Conservation (phyloP, 139 green algal species). For the Parachlorella kessleri region DNA sequence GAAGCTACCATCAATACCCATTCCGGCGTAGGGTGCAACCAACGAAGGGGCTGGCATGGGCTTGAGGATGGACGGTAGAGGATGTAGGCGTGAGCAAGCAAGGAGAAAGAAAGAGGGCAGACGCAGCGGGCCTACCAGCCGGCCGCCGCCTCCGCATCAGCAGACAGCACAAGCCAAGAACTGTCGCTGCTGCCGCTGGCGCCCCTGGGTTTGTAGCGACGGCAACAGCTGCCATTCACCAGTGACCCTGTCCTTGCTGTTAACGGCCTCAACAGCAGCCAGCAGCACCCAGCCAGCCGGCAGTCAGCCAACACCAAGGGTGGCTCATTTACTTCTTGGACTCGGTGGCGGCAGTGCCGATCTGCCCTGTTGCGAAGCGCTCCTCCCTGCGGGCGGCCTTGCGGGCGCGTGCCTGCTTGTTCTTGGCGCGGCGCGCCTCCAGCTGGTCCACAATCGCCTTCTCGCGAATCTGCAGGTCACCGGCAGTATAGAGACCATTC, state of each 20-base stretch:
- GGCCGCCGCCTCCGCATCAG: not conserved
- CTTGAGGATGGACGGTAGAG: too few relatives aligned
- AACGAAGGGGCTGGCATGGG: too few relatives aligned
- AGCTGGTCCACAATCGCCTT: constrained; percentile 99
- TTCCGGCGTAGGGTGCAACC: too few relatives aligned
- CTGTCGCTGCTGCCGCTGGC: not conserved
- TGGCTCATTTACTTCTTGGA: constrained; percentile 14
- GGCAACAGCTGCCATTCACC: not conserved
- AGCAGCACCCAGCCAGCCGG: not conserved
- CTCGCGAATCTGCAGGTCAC: constrained; percentile 70
- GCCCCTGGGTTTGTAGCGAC: not conserved
- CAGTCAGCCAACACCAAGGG: not conserved
- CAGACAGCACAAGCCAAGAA: not conserved
- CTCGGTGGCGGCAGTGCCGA: constrained; percentile 17
- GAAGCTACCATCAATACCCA: too few relatives aligned
- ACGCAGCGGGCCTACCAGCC: too few relatives aligned
- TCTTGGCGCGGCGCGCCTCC: constrained; percentile 96
- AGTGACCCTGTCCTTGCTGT: too few relatives aligned
- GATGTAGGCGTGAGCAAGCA: too few relatives aligned
- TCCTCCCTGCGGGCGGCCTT: constrained; percentile 97
- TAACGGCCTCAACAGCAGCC: too few relatives aligned
- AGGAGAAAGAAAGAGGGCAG: too few relatives aligned
- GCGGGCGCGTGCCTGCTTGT: constrained; percentile 92
- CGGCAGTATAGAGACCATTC: not conserved
- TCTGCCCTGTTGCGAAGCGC: constrained; percentile 65